phyloP scores from a whole-genome alignment of 495 filamentous ascomycete species.

The Aspergillus carlsbadensis region DNA sequence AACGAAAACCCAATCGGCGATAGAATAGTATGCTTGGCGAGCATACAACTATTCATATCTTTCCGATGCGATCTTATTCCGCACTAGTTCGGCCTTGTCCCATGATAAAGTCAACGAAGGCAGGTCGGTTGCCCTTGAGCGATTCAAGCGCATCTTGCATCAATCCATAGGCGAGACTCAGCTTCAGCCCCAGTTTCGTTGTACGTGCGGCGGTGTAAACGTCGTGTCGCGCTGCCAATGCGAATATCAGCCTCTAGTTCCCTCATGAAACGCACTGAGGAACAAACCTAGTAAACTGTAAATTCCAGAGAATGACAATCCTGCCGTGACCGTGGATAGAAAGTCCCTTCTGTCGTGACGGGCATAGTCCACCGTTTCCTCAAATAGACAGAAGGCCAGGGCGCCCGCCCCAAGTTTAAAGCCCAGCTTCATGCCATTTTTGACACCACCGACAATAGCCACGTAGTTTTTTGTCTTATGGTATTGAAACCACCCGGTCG shows the following conservation, averaged over 20 bases:
- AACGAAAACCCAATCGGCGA: neutral
- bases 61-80: slow-evolving; percentile 10
- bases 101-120: slow-evolving; percentile 69
- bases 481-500: slow-evolving; percentile 91
- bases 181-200: slow-evolving; percentile 72
- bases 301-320: slow-evolving; percentile 74
- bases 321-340: slow-evolving; percentile 73
- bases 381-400: slow-evolving; percentile 68
- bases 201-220: slow-evolving; percentile 79
- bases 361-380: slow-evolving; percentile 80
- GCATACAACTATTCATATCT: neutral
- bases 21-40: neutral
- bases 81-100: slow-evolving; percentile 31
- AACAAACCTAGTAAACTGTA: slow-evolving; percentile 84
- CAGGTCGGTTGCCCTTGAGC: slow-evolving; percentile 63
- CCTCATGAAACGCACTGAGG: neutral
- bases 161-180: slow-evolving; percentile 78
- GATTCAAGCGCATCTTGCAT: slow-evolving; percentile 69
- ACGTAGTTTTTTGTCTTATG: slow-evolving; percentile 97
- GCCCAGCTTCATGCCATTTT: slow-evolving; percentile 76
- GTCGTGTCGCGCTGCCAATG: slow-evolving; percentile 69
- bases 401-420: slow-evolving; percentile 63
- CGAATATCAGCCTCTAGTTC: slow-evolving; percentile 16
- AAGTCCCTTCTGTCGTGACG: slow-evolving; percentile 67
- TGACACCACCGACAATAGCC: slow-evolving; percentile 67